Evolutionary conservation across 306 rosid species (phyloP).

Genomic region (Vigna mungo): DNA sequence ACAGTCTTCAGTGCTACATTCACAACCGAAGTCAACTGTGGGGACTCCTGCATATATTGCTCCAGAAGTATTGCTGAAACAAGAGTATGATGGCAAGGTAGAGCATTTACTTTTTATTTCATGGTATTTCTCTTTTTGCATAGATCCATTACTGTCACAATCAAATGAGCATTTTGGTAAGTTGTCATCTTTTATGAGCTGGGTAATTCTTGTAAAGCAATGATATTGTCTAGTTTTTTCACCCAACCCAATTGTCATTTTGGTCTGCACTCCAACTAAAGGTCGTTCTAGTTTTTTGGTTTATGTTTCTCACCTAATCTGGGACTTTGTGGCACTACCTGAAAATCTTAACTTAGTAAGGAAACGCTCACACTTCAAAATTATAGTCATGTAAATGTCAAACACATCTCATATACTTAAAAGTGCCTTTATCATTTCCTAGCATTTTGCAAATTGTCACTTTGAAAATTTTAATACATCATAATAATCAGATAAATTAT

Average conservation of each 20-base stretch:
- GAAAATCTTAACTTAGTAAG: constrained; percentile 1
- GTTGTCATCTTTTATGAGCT: constrained; percentile 21
- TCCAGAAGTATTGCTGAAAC: constrained; percentile 83
- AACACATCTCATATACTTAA: too few relatives aligned
- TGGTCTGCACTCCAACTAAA: constrained; percentile 16
- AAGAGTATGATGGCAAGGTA: constrained; percentile 94
- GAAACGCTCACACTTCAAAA: background rate
- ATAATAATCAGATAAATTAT: background rate
- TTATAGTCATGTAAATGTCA: background rate
- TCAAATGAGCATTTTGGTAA: constrained; percentile 15
- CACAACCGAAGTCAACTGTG: constrained; percentile 92
- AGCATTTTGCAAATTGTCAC: background rate
- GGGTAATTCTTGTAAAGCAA: background rate
- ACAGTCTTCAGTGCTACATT: constrained; percentile 92
- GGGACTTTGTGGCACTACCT: background rate
- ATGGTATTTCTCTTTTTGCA: constrained; percentile 8
- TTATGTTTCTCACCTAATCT: background rate
- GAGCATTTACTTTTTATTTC: constrained; percentile 19
- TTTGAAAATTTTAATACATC: background rate
- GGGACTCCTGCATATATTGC: constrained; percentile 98
- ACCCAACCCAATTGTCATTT: constrained; percentile 13
- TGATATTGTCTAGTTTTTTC: constrained; percentile 7
- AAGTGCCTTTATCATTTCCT: background rate
- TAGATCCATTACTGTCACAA: background rate
- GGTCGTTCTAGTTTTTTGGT: background rate